These are phyloP conservation scores for Astrothelium macrocarpum DNA, from an alignment of 495 filamentous ascomycete genomes.

Conservation along the genomic window DNA sequence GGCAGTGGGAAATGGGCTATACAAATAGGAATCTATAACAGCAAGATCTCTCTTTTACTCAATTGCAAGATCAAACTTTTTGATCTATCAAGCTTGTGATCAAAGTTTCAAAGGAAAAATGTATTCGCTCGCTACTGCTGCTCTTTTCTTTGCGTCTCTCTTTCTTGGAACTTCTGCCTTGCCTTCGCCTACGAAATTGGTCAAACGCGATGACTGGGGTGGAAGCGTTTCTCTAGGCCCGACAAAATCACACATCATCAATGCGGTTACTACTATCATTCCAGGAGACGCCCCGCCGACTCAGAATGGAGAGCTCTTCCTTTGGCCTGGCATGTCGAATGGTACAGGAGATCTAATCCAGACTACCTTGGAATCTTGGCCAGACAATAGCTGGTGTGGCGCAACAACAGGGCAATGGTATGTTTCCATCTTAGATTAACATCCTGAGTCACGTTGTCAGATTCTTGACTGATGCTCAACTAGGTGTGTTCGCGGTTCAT, in stretches of 20 bases:
- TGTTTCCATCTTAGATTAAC: not conserved
- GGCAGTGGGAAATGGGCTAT: not conserved
- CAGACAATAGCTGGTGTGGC: constrained; percentile 32
- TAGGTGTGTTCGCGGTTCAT: constrained; percentile 32
- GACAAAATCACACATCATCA: constrained; percentile 33
- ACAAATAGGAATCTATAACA: not conserved
- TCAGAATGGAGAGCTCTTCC: constrained; percentile 34
- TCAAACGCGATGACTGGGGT: constrained; percentile 33
- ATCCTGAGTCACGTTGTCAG: not conserved
- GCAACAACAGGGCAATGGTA: constrained; percentile 30
- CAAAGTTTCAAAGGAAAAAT: not conserved
- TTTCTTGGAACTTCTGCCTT: constrained; percentile 8
- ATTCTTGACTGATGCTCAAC: not conserved
- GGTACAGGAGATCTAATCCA: constrained; percentile 38
- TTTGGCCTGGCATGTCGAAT: constrained; percentile 41
- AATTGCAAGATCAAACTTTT: not conserved
- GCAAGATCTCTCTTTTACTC: not conserved
- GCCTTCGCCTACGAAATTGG: not conserved
- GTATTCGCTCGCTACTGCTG: not conserved
- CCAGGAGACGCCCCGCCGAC: constrained; percentile 32
- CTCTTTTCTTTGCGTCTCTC: not conserved
- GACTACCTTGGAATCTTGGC: constrained; percentile 30
- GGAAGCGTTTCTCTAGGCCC: constrained; percentile 36
- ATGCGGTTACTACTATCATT: constrained; percentile 36
- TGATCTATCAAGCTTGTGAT: not conserved